These are phyloP conservation scores for Dothistroma pini DNA, from an alignment of 2,329 filamentous ascomycete species.

Conservation along the genomic window DNA sequence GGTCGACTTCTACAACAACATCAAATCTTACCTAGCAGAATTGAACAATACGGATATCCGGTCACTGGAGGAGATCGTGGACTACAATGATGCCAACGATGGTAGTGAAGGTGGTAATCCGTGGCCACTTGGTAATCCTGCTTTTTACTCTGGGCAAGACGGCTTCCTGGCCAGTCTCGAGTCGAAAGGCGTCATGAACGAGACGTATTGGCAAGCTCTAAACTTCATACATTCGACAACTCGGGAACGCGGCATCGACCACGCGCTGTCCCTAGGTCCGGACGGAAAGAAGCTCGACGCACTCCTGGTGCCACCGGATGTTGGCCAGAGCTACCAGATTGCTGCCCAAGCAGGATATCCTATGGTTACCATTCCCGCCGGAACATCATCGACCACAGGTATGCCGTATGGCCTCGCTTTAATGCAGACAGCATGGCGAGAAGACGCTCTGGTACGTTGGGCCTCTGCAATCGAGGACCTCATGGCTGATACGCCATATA, in stretches of 20 bases:
- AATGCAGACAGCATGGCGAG: conserved; percentile 35
- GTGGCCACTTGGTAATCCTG: conserved; percentile 50
- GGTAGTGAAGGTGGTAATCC: conserved; percentile 65
- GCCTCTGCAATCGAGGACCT: conserved; percentile 48
- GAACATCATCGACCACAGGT: conserved; percentile 46
- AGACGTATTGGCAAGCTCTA: conserved; percentile 65
- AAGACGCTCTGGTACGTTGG: conserved; percentile 32
- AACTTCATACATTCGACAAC: conserved; percentile 56
- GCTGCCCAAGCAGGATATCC: conserved; percentile 75
- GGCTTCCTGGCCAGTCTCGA: conserved; percentile 62
- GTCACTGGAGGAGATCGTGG: conserved; percentile 62
- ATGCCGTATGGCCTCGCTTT: conserved; percentile 47
- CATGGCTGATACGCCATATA: conserved; percentile 18
- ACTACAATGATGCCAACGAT: conserved; percentile 57
- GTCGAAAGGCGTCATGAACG: conserved; percentile 58
- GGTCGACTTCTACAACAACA: conserved; percentile 66
- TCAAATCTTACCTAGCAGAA: conserved; percentile 60
- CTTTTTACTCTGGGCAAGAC: conserved; percentile 68
- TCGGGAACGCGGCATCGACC: conserved; percentile 65
- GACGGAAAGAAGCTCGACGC: conserved; percentile 52
- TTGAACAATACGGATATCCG: conserved; percentile 59
- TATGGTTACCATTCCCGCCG: conserved; percentile 64
- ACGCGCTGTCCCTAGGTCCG: conserved; percentile 52
- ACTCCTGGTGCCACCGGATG: conserved; percentile 65
- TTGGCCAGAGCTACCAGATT: conserved; percentile 64